These are phyloP conservation scores for Cladophialophora carrionii DNA, from an alignment of 2,329 filamentous ascomycete species.

Conservation along the genomic window DNA sequence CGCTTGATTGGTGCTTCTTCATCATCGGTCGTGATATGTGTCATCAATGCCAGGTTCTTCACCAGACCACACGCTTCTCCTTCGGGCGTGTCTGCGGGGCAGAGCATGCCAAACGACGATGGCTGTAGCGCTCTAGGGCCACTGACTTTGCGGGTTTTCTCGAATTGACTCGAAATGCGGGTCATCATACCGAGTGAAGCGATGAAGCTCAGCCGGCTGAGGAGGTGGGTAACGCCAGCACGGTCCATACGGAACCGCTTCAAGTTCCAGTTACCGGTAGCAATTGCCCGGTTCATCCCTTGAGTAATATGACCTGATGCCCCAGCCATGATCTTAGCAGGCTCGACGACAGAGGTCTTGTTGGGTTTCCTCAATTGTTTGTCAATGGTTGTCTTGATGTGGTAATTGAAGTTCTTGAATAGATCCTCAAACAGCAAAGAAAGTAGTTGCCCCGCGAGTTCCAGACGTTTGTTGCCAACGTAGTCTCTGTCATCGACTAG, in stretches of 20 bases:
- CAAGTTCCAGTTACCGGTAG: slow-evolving; percentile 96
- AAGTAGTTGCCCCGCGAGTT: slow-evolving; percentile 90
- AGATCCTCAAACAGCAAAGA: slow-evolving; percentile 94
- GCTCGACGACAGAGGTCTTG: slow-evolving; percentile 84
- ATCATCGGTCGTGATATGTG: slow-evolving; percentile 95
- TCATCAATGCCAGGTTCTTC: slow-evolving; percentile 98
- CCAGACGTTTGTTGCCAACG: slow-evolving; percentile 94
- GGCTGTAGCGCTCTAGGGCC: slow-evolving; percentile 94
- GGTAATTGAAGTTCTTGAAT: slow-evolving; percentile 91
- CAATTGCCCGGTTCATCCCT: slow-evolving; percentile 93
- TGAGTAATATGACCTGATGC: slow-evolving; percentile 86
- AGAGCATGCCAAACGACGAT: slow-evolving; percentile 98
- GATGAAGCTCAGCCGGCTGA: slow-evolving; percentile 95
- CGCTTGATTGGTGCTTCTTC: slow-evolving; percentile 88
- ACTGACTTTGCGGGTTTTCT: slow-evolving; percentile 95
- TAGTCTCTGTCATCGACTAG: slow-evolving; percentile 96
- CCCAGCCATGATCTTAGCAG: slow-evolving; percentile 78
- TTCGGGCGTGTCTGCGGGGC: slow-evolving; percentile 95
- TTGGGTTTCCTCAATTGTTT: slow-evolving; percentile 94
- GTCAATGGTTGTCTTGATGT: slow-evolving; percentile 91
- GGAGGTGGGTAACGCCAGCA: slow-evolving; percentile 92
- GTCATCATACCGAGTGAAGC: slow-evolving; percentile 99
- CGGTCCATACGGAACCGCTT: slow-evolving; percentile 99
- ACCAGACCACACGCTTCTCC: slow-evolving; percentile 97
- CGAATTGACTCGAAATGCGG: slow-evolving; percentile 95